A percentile compares a stretch with the other conserved stretches of the same genome.
Conservation (phyloP, 306 rosid species). For the Lablab purpureus region DNA sequence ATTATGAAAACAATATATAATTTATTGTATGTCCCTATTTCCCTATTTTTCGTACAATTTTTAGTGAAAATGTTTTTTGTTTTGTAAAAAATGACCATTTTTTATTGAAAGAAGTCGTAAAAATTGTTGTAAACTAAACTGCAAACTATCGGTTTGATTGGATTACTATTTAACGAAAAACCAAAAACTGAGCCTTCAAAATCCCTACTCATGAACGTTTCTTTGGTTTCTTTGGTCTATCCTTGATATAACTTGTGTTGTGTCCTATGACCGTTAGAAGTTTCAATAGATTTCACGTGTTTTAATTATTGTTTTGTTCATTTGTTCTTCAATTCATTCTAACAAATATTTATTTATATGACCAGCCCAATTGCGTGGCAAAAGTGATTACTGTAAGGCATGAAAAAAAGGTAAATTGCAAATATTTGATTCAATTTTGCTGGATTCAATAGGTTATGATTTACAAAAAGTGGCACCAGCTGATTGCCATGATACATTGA, state of each 20-base stretch:
- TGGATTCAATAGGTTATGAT: neutral
- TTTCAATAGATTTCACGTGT: neutral
- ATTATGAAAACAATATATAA: too few species aligned
- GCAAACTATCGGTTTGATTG: too few species aligned
- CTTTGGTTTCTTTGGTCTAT: neutral
- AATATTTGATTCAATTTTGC: conserved; percentile 3
- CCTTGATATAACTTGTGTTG: neutral
- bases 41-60: too few species aligned
- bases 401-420: conserved; percentile 65
- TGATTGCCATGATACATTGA: conserved; percentile 2
- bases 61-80: too few species aligned
- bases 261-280: conserved; percentile 15
- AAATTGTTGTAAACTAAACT: too few species aligned
- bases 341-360: conserved; percentile 38
- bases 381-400: conserved; percentile 69
- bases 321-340: conserved; percentile 19
- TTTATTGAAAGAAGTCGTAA: too few species aligned
- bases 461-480: neutral
- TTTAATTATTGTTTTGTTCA: neutral
- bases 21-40: too few species aligned
- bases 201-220: neutral
- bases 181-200: too few species aligned
- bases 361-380: conserved; percentile 78
- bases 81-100: too few species aligned
- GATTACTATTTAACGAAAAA: too few species aligned